phyloP scores from a whole-genome alignment of 306 rosid genomes.

The Dicorynia guianensis region DNA sequence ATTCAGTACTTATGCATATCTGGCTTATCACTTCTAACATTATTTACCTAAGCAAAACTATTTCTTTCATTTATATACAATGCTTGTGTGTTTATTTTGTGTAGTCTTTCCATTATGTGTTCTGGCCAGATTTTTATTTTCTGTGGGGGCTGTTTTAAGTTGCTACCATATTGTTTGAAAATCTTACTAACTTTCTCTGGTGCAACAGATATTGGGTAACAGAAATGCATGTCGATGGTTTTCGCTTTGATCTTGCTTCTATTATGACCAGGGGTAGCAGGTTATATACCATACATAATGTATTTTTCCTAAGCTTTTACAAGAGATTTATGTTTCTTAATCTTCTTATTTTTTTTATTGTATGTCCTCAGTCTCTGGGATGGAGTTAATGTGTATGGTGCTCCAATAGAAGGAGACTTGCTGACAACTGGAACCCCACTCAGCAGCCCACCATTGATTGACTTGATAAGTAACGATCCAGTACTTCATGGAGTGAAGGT shows the following conservation, averaged over 20 bases:
- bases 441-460: conserved; percentile 82
- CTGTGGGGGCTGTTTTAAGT: conserved; percentile 13
- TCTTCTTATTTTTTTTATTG: conserved; percentile 46
- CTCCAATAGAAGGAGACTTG: conserved; percentile 67
- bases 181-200: conserved; percentile 36
- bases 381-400: conserved; percentile 78
- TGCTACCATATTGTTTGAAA: conserved; percentile 34
- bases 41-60: background rate
- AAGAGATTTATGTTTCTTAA: conserved; percentile 26
- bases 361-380: conserved; percentile 79
- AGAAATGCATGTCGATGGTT: conserved; percentile 98
- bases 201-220: conserved; percentile 90
- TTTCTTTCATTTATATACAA: conserved; percentile 8
- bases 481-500: conserved; percentile 92
- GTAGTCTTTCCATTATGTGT: conserved; percentile 5
- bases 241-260: conserved; percentile 99
- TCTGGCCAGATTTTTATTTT: conserved; percentile 38
- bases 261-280: conserved; percentile 96
- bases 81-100: conserved; percentile 21
- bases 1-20: conserved; percentile 1
- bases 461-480: conserved; percentile 92
- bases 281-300: conserved; percentile 52
- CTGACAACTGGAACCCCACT: conserved; percentile 89
- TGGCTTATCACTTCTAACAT: background rate
- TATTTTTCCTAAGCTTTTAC: conserved; percentile 29